Percentiles rank a stretch among this genome's conserved stretches.
phyloP scores from a whole-genome alignment of 805 yeast genomes.

The Candida ipomoeae region DNA sequence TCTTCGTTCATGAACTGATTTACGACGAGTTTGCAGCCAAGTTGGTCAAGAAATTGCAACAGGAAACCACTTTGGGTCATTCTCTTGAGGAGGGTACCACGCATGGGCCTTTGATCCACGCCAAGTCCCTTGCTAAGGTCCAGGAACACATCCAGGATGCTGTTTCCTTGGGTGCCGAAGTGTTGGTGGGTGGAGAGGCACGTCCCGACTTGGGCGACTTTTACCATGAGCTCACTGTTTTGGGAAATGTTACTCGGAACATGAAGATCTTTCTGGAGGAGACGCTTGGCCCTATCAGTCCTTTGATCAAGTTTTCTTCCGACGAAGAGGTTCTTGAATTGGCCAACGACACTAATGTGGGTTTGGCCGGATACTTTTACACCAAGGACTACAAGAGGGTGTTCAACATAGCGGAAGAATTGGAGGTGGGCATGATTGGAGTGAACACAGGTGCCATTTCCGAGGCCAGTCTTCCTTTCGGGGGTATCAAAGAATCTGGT shows the following conservation, averaged over 20 bases:
- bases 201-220: slow-evolving; percentile 54
- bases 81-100: slow-evolving; percentile 58
- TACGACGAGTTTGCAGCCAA: slow-evolving; percentile 15
- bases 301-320: slow-evolving; percentile 58
- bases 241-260: slow-evolving; percentile 53
- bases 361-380: slow-evolving; percentile 75
- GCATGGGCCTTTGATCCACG: slow-evolving; percentile 74
- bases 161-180: slow-evolving; percentile 55
- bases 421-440: slow-evolving; percentile 80
- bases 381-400: slow-evolving; percentile 52
- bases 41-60: slow-evolving; percentile 11
- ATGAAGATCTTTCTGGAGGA: slow-evolving; percentile 65
- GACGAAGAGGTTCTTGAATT: slow-evolving; percentile 57
- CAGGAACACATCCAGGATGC: slow-evolving; percentile 64
- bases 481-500: slow-evolving; percentile 76
- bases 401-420: slow-evolving; percentile 58
- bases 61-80: slow-evolving; percentile 51
- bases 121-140: slow-evolving; percentile 59
- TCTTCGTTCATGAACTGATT: slow-evolving; percentile 18
- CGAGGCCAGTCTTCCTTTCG: slow-evolving; percentile 66
- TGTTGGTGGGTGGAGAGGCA: slow-evolving; percentile 57
- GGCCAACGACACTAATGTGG: slow-evolving; percentile 68
- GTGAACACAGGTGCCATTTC: slow-evolving; percentile 71
- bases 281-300: slow-evolving; percentile 80
- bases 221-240: slow-evolving; percentile 66